Base-by-base conservation (phyloP, 768 basidiomycete species). In the Rhizopogon roseolus region DNA sequence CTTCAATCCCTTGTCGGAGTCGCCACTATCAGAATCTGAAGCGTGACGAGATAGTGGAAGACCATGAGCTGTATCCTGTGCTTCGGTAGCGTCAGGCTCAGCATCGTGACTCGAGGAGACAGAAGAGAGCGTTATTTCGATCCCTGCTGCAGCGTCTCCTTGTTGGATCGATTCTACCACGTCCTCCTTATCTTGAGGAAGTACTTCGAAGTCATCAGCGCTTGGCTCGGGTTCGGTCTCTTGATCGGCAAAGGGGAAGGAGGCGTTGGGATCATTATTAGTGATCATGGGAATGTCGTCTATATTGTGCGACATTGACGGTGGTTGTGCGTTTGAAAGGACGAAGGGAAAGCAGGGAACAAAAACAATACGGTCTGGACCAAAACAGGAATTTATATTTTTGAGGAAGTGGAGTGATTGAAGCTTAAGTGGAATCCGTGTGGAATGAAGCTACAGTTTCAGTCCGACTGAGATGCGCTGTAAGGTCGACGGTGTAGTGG, bases 211-310 rank as follows among this genome's bases (percentile, higher is more conserved):
- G 41, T 22, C 66, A 60, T 84, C 81, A 25, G 38, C 57, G 41
- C 82, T 79, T 66, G 89, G 86, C 56, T 87, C 85, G 53, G 77
- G 77, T 0, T 86, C 83, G 49, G 81, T 66, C 60, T 80, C 85
- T 49, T 90, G 72, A 11, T 76, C 73, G 27, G 79, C 73, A 49
- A 67, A 67, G 0, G 67, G 63, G 13, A 66, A 58, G 14, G 49
- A 61, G 16, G 56, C 52, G 43, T 62, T 69, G 50, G 32, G 54
- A 57, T 62, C 65, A 48, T 36, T 52, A 38, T 56, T 57, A 42
- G 56, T 29, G 43, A 27, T n/a, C 44, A 38, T 49, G 28, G 22
- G 17, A 57, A 39, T 40, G n/a, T 60, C 67, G 54, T 56, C 62
- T 50, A 59, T 46, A 57, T 57, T 60, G 60, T 62, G 64, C 54